These are phyloP conservation scores for Torulaspora globosa DNA, from an alignment of 1,139 yeast genomes.

Conservation along the genomic window DNA sequence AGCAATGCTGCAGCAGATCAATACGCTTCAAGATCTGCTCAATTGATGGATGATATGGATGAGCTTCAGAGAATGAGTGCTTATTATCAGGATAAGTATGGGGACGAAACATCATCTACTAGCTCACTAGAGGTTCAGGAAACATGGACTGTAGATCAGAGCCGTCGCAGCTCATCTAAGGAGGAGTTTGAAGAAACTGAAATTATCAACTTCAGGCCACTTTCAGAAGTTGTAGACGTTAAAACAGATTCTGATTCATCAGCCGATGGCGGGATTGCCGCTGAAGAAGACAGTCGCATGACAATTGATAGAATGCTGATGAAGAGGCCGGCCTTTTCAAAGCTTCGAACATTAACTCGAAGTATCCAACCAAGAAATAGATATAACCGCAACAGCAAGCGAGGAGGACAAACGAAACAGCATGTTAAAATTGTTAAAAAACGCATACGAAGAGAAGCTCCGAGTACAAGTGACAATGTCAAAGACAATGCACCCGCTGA, in stretches of 20 bases:
- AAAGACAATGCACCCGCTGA: neutral
- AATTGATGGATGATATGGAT: constrained; percentile 1
- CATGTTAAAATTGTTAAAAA: neutral
- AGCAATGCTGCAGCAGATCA: neutral
- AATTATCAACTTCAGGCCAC: neutral
- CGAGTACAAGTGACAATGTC: neutral
- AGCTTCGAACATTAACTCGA: neutral
- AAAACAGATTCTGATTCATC: neutral
- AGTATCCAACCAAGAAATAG: neutral
- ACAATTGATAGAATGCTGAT: constrained; percentile 17
- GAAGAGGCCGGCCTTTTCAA: neutral
- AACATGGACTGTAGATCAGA: neutral
- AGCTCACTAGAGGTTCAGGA: neutral
- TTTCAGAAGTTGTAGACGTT: neutral
- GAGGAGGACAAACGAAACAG: neutral
- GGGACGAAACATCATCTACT: constrained; percentile 15
- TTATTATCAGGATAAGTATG: constrained; percentile 16
- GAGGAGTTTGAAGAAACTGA: neutral
- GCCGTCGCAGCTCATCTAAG: neutral
- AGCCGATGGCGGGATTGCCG: constrained; percentile 1
- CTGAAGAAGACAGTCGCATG: constrained; percentile 15
- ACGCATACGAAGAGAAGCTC: neutral
- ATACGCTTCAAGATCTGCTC: neutral
- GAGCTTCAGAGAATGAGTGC: constrained; percentile 12
- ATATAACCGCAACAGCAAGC: neutral